These are phyloP conservation scores for Neurospora sp. DNA, from an alignment of 495 filamentous ascomycete species.

Conservation along the genomic window DNA sequence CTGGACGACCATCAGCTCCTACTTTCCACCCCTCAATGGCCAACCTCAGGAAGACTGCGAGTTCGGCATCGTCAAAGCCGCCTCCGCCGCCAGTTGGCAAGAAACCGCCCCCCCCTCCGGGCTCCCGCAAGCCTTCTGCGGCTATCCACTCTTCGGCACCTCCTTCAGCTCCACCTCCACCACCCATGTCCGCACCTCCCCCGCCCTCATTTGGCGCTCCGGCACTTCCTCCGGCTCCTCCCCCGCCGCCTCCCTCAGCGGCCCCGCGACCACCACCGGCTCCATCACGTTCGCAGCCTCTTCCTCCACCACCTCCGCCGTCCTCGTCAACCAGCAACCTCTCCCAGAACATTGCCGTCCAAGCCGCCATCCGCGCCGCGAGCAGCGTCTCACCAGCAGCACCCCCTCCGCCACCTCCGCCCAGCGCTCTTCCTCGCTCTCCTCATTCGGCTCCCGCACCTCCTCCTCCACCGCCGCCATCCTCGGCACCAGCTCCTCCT, in stretches of 20 bases:
- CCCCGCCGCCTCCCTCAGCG: constrained; percentile 37
- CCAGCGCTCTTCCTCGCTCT: constrained; percentile 22
- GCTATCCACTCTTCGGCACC: constrained; percentile 36
- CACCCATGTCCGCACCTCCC: constrained; percentile 34
- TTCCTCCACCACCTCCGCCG: constrained; percentile 20
- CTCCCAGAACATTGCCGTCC: constrained; percentile 36
- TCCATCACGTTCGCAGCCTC: constrained; percentile 6
- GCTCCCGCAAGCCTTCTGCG: constrained; percentile 56
- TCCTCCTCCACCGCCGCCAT: constrained; percentile 25
- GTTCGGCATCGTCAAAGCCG: constrained; percentile 39
- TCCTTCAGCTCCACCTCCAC: constrained; percentile 43
- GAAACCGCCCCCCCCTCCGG: constrained; percentile 61
- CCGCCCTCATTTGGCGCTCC: constrained; percentile 43
- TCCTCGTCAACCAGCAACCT: constrained; percentile 10
- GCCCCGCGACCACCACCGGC: constrained; percentile 34
- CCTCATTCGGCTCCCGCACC: constrained; percentile 25
- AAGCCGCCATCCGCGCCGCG: constrained; percentile 40
- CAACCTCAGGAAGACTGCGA: constrained; percentile 49
- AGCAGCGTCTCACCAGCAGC: constrained; percentile 33
- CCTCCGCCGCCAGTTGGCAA: constrained; percentile 51
- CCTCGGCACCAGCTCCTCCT: constrained; percentile 26
- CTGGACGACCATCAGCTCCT: constrained; percentile 38
- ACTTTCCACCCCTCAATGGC: constrained; percentile 48
- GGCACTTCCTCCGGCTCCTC: constrained; percentile 38
- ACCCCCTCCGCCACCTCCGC: constrained; percentile 35